Evolutionary conservation across 1,284 basidiomycete genomes (phyloP).

Genomic region (Pseudomicrostroma phylloplanum): DNA sequence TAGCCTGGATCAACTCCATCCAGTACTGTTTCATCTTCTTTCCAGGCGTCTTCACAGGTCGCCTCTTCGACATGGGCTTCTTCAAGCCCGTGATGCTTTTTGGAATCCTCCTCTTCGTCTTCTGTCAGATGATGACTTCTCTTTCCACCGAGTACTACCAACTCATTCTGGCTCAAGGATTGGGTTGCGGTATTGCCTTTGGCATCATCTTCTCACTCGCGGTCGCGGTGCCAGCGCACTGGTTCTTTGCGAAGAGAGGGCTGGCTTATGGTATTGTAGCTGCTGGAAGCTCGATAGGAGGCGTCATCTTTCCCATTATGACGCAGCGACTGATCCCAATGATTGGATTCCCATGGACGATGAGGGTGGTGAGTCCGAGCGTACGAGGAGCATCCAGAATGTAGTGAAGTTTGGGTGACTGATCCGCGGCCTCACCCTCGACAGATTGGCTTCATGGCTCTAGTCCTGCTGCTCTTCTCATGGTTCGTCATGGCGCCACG

Average conservation of each 20-base stretch:
- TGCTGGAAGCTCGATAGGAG: slow-evolving; percentile 30
- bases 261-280: slow-evolving; percentile 25
- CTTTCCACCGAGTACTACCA: slow-evolving; percentile 35
- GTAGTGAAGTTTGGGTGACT: background rate
- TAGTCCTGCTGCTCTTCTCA: slow-evolving; percentile 17
- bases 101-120: slow-evolving; percentile 6
- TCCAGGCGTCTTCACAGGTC: background rate
- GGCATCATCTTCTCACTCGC: slow-evolving; percentile 20
- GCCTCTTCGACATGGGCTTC: slow-evolving; percentile 5
- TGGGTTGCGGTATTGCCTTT: slow-evolving; percentile 28
- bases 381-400: background rate
- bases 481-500: slow-evolving; percentile 14
- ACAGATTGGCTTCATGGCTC: slow-evolving; percentile 25
- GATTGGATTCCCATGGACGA: slow-evolving; percentile 33
- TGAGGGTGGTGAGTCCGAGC: slow-evolving; percentile 20
- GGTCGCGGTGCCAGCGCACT: slow-evolving; percentile 2
- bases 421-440: background rate
- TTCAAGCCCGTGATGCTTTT: background rate
- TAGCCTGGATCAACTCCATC: slow-evolving; percentile 2
- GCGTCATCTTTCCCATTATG: slow-evolving; percentile 39
- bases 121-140: slow-evolving; percentile 32
- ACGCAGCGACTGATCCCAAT: slow-evolving; percentile 20
- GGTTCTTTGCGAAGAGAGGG: background rate
- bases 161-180: slow-evolving; percentile 35
- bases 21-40: slow-evolving; percentile 7